Evolutionary conservation across 768 basidiomycete genomes (phyloP), one percentile per base, ranked within the genome.

Genomic region (Leccinum barrowsii): DNA sequence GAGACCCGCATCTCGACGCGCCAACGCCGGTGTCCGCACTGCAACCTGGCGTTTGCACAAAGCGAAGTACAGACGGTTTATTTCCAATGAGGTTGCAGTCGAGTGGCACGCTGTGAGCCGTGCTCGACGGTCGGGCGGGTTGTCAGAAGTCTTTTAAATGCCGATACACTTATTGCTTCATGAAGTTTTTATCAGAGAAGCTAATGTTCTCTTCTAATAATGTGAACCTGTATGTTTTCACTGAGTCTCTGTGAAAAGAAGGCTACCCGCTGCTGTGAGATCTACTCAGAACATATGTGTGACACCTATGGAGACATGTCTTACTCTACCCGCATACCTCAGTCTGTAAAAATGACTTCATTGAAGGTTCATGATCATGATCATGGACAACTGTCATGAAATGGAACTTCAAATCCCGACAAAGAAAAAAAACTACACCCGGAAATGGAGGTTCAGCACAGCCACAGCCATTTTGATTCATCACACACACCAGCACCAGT

Each of bases 11-110:
- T 98, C 64, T 75, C 87, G 26, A 94, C 90, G 15, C 85, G 95
- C 58, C 94, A 97, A 70, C 87, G 95, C 26, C 95, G 95, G 72
- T 98, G 95, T 74, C 94, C 94, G 22, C 86, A 89, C 6, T 98
- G 95, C 70, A 87, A 88, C 61, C 67, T 89, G 32, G 73, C 81
- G 1, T 98, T 98, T 75, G 86, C 88, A 5, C 84, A 86, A 64
- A 87, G 86, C 51, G 94, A 98, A 61, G 91, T 94, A n/a, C 80
- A 84, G 65, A 76, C 78, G 11, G 68, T 88, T 32, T 86, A 77
- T 65, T 85, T 87, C 71, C 85, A 85, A 65, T 81, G 60, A 75
- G 10, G 10, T 17, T 19, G 19, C 42, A 19, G 42, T 44, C 42
- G 42, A 44, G 42, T 19, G 42, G 42, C 42, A n/a, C 0, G 40